A percentile compares a stretch with the other conserved stretches of the same genome.
Conservation (phyloP, 73 alveolate genomes). For the Loxodes magnus region DNA sequence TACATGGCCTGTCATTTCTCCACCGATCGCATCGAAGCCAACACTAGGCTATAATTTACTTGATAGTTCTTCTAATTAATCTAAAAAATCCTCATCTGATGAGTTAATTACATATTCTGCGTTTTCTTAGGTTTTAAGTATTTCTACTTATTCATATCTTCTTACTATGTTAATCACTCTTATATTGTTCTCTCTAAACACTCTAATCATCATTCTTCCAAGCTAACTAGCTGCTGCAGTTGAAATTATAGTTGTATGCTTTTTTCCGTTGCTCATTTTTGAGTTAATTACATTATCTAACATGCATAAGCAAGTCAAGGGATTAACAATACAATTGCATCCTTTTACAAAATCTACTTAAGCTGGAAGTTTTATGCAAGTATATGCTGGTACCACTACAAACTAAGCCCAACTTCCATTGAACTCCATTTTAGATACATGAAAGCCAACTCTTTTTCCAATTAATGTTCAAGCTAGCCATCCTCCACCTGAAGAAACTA, state of each 20-base stretch:
- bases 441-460: constrained; percentile 48
- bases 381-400: constrained; percentile 47
- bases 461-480: constrained; percentile 20
- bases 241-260: constrained; percentile 38
- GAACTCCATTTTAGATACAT: not conserved
- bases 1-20: constrained; percentile 44
- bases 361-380: constrained; percentile 19
- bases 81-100: constrained; percentile 31
- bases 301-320: constrained; percentile 40
- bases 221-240: constrained; percentile 67
- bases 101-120: constrained; percentile 43
- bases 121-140: constrained; percentile 25
- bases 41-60: constrained; percentile 42
- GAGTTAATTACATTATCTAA: constrained; percentile 10
- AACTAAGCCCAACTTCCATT: constrained; percentile 71
- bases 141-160: constrained; percentile 36
- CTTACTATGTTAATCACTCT: constrained; percentile 49
- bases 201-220: constrained; percentile 50
- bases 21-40: constrained; percentile 52
- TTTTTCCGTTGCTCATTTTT: constrained; percentile 13
- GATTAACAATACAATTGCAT: constrained; percentile 41
- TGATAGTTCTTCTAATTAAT: constrained; percentile 32
- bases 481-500: constrained; percentile 27
- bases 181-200: constrained; percentile 31
- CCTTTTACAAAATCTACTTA: constrained; percentile 24